A percentile compares a stretch with the other conserved stretches of the same genome.
These are phyloP conservation scores for Penicillium verrucosum DNA, from an alignment of 2,329 filamentous ascomycete species.

Conservation along the genomic window DNA sequence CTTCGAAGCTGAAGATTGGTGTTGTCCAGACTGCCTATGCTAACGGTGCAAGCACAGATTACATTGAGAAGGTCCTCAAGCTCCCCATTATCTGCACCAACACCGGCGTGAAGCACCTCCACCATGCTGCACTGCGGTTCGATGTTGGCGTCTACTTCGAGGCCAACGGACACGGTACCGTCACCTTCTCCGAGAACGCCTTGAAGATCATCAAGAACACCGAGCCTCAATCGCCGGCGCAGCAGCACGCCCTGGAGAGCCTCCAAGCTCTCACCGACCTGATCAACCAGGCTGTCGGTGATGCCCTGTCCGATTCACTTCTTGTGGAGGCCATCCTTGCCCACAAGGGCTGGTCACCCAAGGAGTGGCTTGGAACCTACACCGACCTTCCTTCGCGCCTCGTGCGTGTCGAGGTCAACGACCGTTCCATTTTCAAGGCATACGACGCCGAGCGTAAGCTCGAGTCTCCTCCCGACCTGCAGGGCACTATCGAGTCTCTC, in stretches of 20 bases:
- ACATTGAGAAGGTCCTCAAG: slow-evolving; percentile 81
- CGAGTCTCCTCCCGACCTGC: slow-evolving; percentile 71
- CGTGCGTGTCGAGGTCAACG: slow-evolving; percentile 83
- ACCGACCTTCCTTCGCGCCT: slow-evolving; percentile 91
- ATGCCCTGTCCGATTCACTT: slow-evolving; percentile 92
- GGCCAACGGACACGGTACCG: slow-evolving; percentile 95
- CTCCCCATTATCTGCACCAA: slow-evolving; percentile 90
- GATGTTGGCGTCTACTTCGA: slow-evolving; percentile 98
- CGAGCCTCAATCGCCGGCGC: slow-evolving; percentile 83
- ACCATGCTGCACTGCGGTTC: slow-evolving; percentile 92
- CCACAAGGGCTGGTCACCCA: slow-evolving; percentile 85
- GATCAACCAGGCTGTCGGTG: slow-evolving; percentile 97
- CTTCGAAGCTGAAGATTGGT: slow-evolving; percentile 79
- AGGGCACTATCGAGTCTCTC: slow-evolving; percentile 79
- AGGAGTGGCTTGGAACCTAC: slow-evolving; percentile 92
- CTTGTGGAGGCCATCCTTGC: slow-evolving; percentile 94
- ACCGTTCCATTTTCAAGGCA: slow-evolving; percentile 86
- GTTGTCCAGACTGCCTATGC: slow-evolving; percentile 97
- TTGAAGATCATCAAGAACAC: slow-evolving; percentile 73
- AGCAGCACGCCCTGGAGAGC: slow-evolving; percentile 83
- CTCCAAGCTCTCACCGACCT: slow-evolving; percentile 80
- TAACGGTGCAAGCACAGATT: slow-evolving; percentile 90
- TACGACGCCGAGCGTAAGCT: slow-evolving; percentile 90
- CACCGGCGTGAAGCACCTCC: slow-evolving; percentile 95
- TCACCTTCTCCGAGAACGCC: slow-evolving; percentile 86